Evolutionary conservation across 768 basidiomycete species (phyloP), one percentile per base, ranked within the genome.

Genomic region (Podaxis rugospora): DNA sequence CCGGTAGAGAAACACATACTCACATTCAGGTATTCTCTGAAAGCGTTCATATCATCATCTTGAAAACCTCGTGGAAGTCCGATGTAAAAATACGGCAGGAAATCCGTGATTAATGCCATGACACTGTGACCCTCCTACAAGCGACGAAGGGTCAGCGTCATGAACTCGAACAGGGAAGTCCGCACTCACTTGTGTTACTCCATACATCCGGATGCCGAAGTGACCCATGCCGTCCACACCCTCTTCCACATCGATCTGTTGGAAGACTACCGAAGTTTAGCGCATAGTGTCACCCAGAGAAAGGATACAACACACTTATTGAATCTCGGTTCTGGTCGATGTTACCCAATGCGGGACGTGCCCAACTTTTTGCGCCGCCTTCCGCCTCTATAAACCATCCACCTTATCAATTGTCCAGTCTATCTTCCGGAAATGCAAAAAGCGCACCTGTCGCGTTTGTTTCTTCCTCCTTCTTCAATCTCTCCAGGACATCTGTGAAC

Each of bases 31-130:
- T 88, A 79, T 13, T 81, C 77, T 46, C 74, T 76, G 67, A 99
- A 88, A 0, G 87, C 72, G 2, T 75, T 76, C 1, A 89, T 68
- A 66, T 98, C 94, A 16, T 82, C 79, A 35, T 80, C 76, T 32
- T 78, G 75, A 65, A 98, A 94, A 0, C 95, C 95, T 16, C 89
- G 83, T 35, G 97, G 97, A 32, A 88, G 84, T 2, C 92, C 80
- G 44, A 98, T 75, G 67, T 94, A 99, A 73, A 99, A 97, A 73
- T 99, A 98, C 0, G 97, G 96, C 52, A 86, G 73, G 70, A 97
- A 98, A 36, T 86, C 86, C 1, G 81, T 87, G 53, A 99, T 81
- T 63, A 89, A 84, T 2, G 88, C 89, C 14, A 98, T 80, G 1
- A 98, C 91, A 59, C 95, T 98, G 70, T 98, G 84, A 0, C 96